Conservation (phyloP, 2,329 filamentous ascomycete genomes). For the Coniochaeta ligniaria region DNA sequence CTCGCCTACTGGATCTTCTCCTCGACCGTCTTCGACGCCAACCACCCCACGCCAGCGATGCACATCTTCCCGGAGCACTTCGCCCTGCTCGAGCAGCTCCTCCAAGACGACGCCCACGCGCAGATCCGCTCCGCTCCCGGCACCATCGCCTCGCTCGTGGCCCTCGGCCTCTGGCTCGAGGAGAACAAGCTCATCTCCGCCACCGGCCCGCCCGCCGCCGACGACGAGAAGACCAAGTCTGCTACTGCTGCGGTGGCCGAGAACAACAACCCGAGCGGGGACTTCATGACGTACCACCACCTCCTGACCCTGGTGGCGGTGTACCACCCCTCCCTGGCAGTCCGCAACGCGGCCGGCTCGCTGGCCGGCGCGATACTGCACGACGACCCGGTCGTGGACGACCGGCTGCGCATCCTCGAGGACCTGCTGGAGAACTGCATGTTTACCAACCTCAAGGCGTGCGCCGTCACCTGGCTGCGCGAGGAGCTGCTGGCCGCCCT, state of each 20-base stretch:
- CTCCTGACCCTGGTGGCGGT: slow-evolving; percentile 48
- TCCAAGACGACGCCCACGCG: slow-evolving; percentile 40
- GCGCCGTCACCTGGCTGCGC: slow-evolving; percentile 55
- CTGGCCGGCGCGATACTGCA: slow-evolving; percentile 50
- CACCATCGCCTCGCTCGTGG: slow-evolving; percentile 51
- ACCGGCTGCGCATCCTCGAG: slow-evolving; percentile 53
- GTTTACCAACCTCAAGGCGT: slow-evolving; percentile 54
- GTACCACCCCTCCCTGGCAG: slow-evolving; percentile 46
- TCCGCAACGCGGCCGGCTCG: slow-evolving; percentile 46
- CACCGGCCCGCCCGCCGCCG: slow-evolving; percentile 22
- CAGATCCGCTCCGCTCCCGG: slow-evolving; percentile 43
- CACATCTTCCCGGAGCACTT: slow-evolving; percentile 55
- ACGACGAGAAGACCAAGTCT: slow-evolving; percentile 17
- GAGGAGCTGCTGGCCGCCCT: slow-evolving; percentile 49
- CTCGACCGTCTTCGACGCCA: slow-evolving; percentile 51
- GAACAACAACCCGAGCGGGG: slow-evolving; percentile 24
- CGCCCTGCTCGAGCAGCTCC: slow-evolving; percentile 43
- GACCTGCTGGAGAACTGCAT: slow-evolving; percentile 60
- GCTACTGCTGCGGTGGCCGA: slow-evolving; percentile 6
- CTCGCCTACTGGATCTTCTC: slow-evolving; percentile 58
- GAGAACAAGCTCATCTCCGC: slow-evolving; percentile 36
- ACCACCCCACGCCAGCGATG: slow-evolving; percentile 44
- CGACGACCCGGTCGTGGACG: slow-evolving; percentile 50
- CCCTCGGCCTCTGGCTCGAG: slow-evolving; percentile 53
- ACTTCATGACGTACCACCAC: slow-evolving; percentile 56